Conservation (phyloP, 164 flowering plant species). For the Chloranthus sessilifolius region DNA sequence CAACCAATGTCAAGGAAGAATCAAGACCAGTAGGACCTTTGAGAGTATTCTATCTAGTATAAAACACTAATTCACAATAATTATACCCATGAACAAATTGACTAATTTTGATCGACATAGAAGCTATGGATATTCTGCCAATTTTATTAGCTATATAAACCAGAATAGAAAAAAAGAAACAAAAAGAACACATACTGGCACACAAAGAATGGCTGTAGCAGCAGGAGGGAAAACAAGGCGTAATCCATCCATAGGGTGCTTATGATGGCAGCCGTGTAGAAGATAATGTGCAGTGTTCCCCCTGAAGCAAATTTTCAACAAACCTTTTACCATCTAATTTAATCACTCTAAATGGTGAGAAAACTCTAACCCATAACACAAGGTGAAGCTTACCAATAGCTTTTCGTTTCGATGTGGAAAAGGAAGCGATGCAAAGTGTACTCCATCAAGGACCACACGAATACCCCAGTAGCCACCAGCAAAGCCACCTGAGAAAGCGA, state of each 20-base stretch:
- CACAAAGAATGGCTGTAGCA: slow-evolving; percentile 63
- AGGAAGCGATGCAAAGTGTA: slow-evolving; percentile 85
- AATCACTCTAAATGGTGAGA: not conserved
- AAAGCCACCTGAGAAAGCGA: slow-evolving; percentile 35
- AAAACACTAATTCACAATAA: too few species aligned
- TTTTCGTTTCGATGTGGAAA: slow-evolving; percentile 80
- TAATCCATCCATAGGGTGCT: slow-evolving; percentile 94
- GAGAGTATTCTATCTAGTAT: not conserved
- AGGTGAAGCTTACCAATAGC: slow-evolving; percentile 62
- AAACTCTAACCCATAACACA: not conserved
- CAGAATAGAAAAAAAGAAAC: not conserved
- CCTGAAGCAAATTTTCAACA: slow-evolving; percentile 34
- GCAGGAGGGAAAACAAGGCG: slow-evolving; percentile 98
- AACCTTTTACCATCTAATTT: slow-evolving; percentile 2
- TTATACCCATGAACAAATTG: too few species aligned
- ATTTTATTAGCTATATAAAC: too few species aligned
- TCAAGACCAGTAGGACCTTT: slow-evolving; percentile 4
- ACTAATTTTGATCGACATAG: too few species aligned
- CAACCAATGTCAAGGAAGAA: slow-evolving; percentile 1
- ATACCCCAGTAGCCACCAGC: slow-evolving; percentile 46
- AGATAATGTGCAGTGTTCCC: slow-evolving; percentile 89
- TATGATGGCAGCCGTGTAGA: slow-evolving; percentile 97
- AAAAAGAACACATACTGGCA: slow-evolving; percentile 47
- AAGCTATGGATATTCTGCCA: too few species aligned
- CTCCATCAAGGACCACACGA: slow-evolving; percentile 76